Evolutionary conservation across 2,329 filamentous ascomycete species (phyloP).

Genomic region (Pseudocercospora ulei): DNA sequence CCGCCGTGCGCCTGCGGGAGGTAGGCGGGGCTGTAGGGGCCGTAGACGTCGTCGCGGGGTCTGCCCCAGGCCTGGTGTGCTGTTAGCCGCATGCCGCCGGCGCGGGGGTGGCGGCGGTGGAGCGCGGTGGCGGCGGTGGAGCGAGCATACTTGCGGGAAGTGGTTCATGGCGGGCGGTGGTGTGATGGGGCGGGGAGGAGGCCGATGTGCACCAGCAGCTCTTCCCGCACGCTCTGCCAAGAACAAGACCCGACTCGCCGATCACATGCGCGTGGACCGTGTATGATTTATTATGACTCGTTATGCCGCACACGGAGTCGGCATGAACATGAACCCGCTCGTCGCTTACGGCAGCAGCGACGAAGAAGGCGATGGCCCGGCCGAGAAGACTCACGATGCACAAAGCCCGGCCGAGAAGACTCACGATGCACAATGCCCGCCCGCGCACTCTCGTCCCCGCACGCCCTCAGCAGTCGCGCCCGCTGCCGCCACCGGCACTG

Average conservation of each 20-base stretch:
- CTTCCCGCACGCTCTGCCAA: constrained; percentile 5
- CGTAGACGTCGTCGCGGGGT: constrained; percentile 93
- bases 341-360: constrained; percentile 43
- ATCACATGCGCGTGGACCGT: too few relatives aligned
- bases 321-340: constrained; percentile 30
- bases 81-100: too few relatives aligned
- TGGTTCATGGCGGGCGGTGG: constrained; percentile 50
- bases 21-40: constrained; percentile 79
- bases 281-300: too few relatives aligned
- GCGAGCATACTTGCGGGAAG: constrained; percentile 50
- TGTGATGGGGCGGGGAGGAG: constrained; percentile 4
- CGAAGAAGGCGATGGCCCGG: constrained; percentile 34
- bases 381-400: constrained; percentile 36
- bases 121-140: constrained; percentile 25
- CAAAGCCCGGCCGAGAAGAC: constrained; percentile 36
- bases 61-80: constrained; percentile 42
- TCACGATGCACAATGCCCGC: constrained; percentile 34
- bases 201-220: constrained; percentile 2
- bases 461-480: constrained; percentile 1
- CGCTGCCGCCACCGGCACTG: constrained; percentile 13
- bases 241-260: background rate
- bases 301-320: too few relatives aligned
- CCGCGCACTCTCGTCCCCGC: constrained; percentile 22
- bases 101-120: constrained; percentile 23
- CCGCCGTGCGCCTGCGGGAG: constrained; percentile 53